Conservation (phyloP, 345 rosid genomes). For the Luvunga scandens region DNA sequence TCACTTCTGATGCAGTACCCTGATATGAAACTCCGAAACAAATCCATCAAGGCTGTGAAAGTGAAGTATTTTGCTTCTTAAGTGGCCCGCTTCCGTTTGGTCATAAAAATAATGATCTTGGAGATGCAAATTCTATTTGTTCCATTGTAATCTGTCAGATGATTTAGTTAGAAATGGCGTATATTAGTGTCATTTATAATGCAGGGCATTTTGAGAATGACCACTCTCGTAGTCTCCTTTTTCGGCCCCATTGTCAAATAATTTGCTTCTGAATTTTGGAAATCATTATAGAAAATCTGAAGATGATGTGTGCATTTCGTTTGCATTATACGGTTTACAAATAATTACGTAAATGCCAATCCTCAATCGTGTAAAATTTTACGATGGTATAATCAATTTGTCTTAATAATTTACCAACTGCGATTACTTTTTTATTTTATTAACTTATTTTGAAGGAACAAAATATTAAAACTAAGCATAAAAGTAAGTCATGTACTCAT, state of each 20-base stretch:
- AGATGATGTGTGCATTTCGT: not conserved
- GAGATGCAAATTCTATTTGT: not conserved
- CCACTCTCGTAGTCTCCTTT: not conserved
- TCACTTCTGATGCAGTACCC: constrained; percentile 35
- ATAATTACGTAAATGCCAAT: not conserved
- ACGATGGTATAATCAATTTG: not conserved
- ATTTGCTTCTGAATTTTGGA: not conserved
- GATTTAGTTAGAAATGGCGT: not conserved
- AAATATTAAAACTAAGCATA: not conserved
- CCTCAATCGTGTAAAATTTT: not conserved
- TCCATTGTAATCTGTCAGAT: not conserved
- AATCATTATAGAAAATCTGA: not conserved
- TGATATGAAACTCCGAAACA: constrained; percentile 54
- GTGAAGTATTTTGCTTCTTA: not conserved
- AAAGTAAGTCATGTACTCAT: not conserved
- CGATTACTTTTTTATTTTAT: no score
- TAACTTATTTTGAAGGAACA: not conserved
- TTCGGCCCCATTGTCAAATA: not conserved
- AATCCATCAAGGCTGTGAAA: constrained; percentile 45
- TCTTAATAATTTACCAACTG: not conserved
- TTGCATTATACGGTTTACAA: not conserved
- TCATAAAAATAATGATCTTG: not conserved
- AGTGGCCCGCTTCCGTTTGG: not conserved
- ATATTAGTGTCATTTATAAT: not conserved
- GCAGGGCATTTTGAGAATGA: not conserved